Base-by-base conservation (phyloP, 495 filamentous ascomycete species). In the Annulohypoxylon maeteangense region DNA sequence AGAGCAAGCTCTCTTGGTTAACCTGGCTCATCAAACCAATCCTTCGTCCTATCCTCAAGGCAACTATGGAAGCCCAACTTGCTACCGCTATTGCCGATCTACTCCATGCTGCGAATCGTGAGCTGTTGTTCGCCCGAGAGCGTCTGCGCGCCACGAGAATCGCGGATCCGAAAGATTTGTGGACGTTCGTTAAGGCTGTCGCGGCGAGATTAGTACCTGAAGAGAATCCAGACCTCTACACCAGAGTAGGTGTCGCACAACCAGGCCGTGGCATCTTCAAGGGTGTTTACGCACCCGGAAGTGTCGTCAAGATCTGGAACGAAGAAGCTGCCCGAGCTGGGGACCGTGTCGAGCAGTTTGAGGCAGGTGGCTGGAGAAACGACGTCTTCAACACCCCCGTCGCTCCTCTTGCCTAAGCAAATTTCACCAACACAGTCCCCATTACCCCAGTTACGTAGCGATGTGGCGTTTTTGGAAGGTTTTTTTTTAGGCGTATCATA, bases 1-100 rank as follows among this genome's bases (percentile, higher is more conserved):
- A 89, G 71, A 92, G 89, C 77, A 91, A 88, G 74, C 92, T 96
- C 79, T 86, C 84, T 32, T 91, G 90, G 76, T 71, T 96, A 0
- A 85, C 90, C 10, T 97, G 93, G 92, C 78, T 97, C 40, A 84
- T 95, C 72, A 95, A 94, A 76, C 95, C 95, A 0, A 78, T 98
- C 51, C 82, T 98, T 12, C 91, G 90, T 31, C 93, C 92, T 2
- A 81, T 97, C 42, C 78, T 98, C 12, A 91, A 93, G 31, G 90
- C 90, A 32, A 86, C 90, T 0, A 79, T 98, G 59, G 93, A 97
- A 82, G 87, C 86, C 67, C 89, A 93, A 75, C 84, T 98, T 18
- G 92, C 92, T 0, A 80, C 85, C 27, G 86, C 87, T 7, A 92
- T 97, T 59, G 87, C 87, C 0, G 87, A 90, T 31, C 82, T 85